These are phyloP conservation scores for Globisporangium paroecandrum DNA, from an alignment of 352 stramenopile genomes.

Conservation along the genomic window DNA sequence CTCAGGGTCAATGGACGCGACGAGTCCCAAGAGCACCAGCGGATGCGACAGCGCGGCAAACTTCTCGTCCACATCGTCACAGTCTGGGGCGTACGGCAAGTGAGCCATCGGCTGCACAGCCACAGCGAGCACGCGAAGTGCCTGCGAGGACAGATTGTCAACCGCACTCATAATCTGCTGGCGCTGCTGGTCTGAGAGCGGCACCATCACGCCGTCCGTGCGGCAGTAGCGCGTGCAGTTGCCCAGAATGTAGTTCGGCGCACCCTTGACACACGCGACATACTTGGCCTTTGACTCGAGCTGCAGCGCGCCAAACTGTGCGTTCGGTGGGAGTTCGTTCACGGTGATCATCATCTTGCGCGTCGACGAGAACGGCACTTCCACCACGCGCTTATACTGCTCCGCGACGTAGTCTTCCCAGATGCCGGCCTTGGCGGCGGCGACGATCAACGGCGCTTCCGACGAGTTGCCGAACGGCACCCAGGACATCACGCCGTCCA, in stretches of 20 bases:
- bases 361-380: constrained; percentile 94
- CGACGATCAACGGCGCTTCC: constrained; percentile 68
- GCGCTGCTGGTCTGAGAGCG: constrained; percentile 39
- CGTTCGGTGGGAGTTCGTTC: constrained; percentile 38
- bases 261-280: constrained; percentile 61
- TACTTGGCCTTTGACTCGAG: constrained; percentile 37
- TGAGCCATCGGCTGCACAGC: constrained; percentile 70
- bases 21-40: constrained; percentile 90
- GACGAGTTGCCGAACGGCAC: constrained; percentile 67
- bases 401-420: constrained; percentile 45
- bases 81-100: constrained; percentile 39
- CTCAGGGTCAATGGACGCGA: constrained; percentile 89
- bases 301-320: constrained; percentile 38
- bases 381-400: constrained; percentile 74
- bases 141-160: constrained; percentile 67
- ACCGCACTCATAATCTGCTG: constrained; percentile 53
- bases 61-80: constrained; percentile 67
- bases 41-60: constrained; percentile 59
- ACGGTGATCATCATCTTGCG: constrained; percentile 93
- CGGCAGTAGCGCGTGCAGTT: constrained; percentile 61
- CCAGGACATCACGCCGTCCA: constrained; percentile 45
- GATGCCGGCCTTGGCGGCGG: constrained; percentile 65
- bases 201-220: constrained; percentile 45
- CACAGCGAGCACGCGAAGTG: constrained; percentile 87
- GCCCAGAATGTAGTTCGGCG: constrained; percentile 66